A percentile compares a stretch with the other conserved stretches of the same genome.
phyloP scores from a whole-genome alignment of 768 basidiomycete species.

The Boletus subcaerulescens region DNA sequence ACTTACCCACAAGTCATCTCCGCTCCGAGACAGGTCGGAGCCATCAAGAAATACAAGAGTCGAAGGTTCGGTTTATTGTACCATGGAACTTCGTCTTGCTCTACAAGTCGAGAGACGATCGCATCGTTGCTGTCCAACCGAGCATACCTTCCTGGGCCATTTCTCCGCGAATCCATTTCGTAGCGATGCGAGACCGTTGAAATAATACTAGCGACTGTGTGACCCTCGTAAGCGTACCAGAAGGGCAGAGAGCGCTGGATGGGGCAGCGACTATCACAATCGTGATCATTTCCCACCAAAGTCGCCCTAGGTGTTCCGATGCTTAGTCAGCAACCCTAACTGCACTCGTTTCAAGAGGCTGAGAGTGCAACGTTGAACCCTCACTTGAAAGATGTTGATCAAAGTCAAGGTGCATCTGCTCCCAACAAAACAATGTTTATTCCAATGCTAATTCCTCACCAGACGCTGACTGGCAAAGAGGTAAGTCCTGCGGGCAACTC shows the following conservation, averaged over 20 bases:
- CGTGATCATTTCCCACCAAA: too few species aligned
- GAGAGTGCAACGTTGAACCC: too few species aligned
- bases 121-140: slow-evolving; percentile 2
- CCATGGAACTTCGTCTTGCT: slow-evolving; percentile 55
- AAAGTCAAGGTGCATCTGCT: slow-evolving; percentile 22
- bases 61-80: slow-evolving; percentile 60
- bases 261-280: too few species aligned
- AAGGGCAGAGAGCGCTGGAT: too few species aligned
- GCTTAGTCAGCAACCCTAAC: slow-evolving; percentile 9
- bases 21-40: slow-evolving; percentile 37
- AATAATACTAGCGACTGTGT: too few species aligned
- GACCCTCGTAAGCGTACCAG: too few species aligned
- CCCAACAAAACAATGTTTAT: neutral
- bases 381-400: slow-evolving; percentile 21
- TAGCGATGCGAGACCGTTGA: neutral
- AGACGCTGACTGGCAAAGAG: slow-evolving; percentile 88
- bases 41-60: slow-evolving; percentile 50
- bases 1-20: slow-evolving; percentile 19
- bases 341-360: too few species aligned
- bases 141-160: neutral
- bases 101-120: slow-evolving; percentile 18
- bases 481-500: slow-evolving; percentile 38
- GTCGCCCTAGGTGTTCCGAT: too few species aligned
- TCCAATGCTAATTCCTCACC: neutral
- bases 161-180: slow-evolving; percentile 3